A percentile compares a stretch with the other conserved stretches of the same genome.
Evolutionary conservation across 208 protist genomes (phyloP).

Genomic region (Leishmania martiniquensis): DNA sequence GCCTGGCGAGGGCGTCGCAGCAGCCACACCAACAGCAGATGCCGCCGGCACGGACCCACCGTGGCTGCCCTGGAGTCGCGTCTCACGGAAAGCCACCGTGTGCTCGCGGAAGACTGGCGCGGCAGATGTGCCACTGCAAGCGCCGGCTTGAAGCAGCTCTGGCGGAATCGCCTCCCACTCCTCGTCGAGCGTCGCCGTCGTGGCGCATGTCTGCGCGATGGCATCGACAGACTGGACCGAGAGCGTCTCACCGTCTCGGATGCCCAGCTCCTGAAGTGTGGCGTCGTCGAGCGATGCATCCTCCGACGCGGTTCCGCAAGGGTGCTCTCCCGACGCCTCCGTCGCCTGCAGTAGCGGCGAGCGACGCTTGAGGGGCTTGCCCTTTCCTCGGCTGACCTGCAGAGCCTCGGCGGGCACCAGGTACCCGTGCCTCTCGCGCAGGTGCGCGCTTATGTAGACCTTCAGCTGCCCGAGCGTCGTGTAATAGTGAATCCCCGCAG

Average conservation of each 20-base stretch:
- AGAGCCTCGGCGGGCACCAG: constrained; percentile 50
- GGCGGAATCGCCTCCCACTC: constrained; percentile 68
- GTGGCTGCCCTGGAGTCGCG: constrained; percentile 40
- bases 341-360: background rate
- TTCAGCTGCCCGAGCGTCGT: constrained; percentile 67
- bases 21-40: background rate
- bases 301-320: background rate
- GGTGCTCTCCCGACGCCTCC: background rate
- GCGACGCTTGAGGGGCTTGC: constrained; percentile 51
- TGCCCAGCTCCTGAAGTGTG: constrained; percentile 73
- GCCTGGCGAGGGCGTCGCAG: background rate
- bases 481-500: constrained; percentile 58
- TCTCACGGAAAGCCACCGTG: constrained; percentile 39
- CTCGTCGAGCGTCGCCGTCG: constrained; percentile 29
- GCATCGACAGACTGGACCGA: constrained; percentile 57
- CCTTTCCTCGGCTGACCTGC: constrained; percentile 55
- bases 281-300: constrained; percentile 31
- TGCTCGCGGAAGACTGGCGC: constrained; percentile 27
- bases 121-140: constrained; percentile 7
- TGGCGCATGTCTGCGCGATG: constrained; percentile 39
- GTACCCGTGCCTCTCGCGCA: constrained; percentile 57
- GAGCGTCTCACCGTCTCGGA: constrained; percentile 69
- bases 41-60: background rate
- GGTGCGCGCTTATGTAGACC: constrained; percentile 45
- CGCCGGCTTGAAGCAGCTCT: constrained; percentile 42